Evolutionary conservation across 2,329 filamentous ascomycete species (phyloP).

Genomic region (Sporothrix schenckii): DNA sequence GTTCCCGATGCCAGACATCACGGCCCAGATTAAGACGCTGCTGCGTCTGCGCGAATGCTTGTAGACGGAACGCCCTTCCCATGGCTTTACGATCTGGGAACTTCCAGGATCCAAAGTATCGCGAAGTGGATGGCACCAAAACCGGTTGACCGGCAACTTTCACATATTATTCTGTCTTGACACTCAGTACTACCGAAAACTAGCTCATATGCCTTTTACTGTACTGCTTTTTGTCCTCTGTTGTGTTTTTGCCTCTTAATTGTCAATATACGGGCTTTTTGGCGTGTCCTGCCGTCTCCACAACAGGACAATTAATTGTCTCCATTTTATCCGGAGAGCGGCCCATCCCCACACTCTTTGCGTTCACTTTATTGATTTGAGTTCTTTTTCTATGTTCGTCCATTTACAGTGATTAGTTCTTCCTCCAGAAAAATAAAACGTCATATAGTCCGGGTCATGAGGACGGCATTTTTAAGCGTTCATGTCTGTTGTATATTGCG

Average conservation of each 20-base stretch:
- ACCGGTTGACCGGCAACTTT: neutral
- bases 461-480: conserved; percentile 3
- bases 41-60: neutral
- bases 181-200: conserved; percentile 22
- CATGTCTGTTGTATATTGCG: neutral
- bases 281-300: neutral
- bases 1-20: conserved; percentile 27
- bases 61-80: too few species aligned
- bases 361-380: conserved; percentile 11
- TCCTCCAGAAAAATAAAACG: neutral
- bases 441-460: conserved; percentile 1
- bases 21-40: conserved; percentile 12
- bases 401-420: neutral
- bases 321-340: conserved; percentile 26
- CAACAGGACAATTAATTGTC: neutral
- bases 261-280: conserved; percentile 22
- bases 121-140: neutral
- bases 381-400: neutral
- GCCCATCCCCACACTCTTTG: neutral
- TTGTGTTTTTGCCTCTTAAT: neutral
- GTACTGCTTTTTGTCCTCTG: neutral
- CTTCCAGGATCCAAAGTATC: neutral
- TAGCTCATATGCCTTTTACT: neutral
- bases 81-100: too few species aligned
- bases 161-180: neutral